Conservation (phyloP, 1,284 basidiomycete species). For the Stereum hirsutum region DNA sequence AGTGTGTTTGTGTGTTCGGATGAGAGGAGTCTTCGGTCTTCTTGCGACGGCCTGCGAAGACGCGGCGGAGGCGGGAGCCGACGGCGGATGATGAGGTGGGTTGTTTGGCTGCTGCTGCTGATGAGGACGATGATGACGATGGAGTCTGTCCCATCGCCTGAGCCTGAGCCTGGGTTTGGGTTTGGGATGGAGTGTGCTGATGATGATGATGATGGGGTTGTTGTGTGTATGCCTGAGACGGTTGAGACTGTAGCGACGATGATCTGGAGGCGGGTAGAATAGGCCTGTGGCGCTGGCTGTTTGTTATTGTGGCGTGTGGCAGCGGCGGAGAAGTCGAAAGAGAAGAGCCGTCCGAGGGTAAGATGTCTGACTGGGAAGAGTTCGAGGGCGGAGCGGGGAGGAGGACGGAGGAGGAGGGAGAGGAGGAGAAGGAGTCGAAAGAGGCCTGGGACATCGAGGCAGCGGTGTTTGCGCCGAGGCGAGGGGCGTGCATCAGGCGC, state of each 20-base stretch:
- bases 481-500: too few species aligned
- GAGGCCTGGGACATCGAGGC: too few species aligned
- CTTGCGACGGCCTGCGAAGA: conserved; percentile 53
- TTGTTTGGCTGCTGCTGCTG: conserved; percentile 22
- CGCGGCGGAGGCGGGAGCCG: conserved; percentile 52
- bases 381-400: conserved; percentile 26
- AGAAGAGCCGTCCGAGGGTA: conserved; percentile 29
- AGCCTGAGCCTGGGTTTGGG: conserved; percentile 12
- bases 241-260: conserved; percentile 18
- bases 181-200: conserved; percentile 23
- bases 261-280: conserved; percentile 26
- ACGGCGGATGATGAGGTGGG: conserved; percentile 24
- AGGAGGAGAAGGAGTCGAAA: conserved; percentile 31
- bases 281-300: conserved; percentile 22
- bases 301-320: too few species aligned
- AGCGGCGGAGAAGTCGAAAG: conserved; percentile 22
- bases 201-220: conserved; percentile 15
- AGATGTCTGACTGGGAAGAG: conserved; percentile 31
- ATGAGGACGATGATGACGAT: conserved; percentile 16
- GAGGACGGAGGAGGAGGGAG: conserved; percentile 30
- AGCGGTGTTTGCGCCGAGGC: too few species aligned
- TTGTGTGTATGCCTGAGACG: conserved; percentile 13
- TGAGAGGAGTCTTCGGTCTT: conserved; percentile 39
- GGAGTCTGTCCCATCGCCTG: conserved; percentile 32
- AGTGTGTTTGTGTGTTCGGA: not conserved